A percentile compares a stretch with the other conserved stretches of the same genome.
These are phyloP conservation scores for Beauveria caledonica DNA, from an alignment of 2,329 filamentous ascomycete genomes.

Conservation along the genomic window DNA sequence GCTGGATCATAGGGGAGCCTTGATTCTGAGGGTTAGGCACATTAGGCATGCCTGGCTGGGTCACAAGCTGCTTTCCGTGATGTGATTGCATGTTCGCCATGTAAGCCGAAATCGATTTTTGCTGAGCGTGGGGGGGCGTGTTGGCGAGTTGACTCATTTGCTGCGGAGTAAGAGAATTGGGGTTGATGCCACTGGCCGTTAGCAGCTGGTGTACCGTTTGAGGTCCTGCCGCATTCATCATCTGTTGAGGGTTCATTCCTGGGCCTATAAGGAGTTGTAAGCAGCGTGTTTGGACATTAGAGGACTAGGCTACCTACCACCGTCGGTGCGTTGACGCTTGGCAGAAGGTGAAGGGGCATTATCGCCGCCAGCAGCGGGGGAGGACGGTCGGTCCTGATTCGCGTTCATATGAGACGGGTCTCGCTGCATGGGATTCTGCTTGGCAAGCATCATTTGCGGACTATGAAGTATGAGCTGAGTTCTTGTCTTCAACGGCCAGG, in stretches of 20 bases:
- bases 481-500: neutral
- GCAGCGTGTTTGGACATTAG: neutral
- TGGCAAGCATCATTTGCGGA: slow-evolving; percentile 64
- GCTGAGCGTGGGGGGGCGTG: slow-evolving; percentile 54
- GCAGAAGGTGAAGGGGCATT: slow-evolving; percentile 79
- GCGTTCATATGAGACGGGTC: slow-evolving; percentile 83
- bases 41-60: slow-evolving; percentile 66
- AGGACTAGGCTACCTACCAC: slow-evolving; percentile 26
- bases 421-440: slow-evolving; percentile 77
- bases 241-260: slow-evolving; percentile 64
- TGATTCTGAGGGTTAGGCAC: slow-evolving; percentile 62
- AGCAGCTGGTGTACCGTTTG: slow-evolving; percentile 52
- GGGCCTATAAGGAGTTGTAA: neutral
- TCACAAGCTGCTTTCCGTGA: slow-evolving; percentile 72
- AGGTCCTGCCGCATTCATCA: slow-evolving; percentile 43
- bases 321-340: slow-evolving; percentile 75
- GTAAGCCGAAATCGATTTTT: slow-evolving; percentile 83
- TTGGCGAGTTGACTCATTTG: slow-evolving; percentile 61
- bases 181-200: slow-evolving; percentile 64
- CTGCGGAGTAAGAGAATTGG: slow-evolving; percentile 61
- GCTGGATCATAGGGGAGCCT: slow-evolving; percentile 74
- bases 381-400: slow-evolving; percentile 71
- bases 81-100: slow-evolving; percentile 76
- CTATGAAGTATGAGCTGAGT: slow-evolving; percentile 26
- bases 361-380: slow-evolving; percentile 62